These are phyloP conservation scores for Globisporangium takayamanum DNA, from an alignment of 352 stramenopile genomes.

Conservation along the genomic window DNA sequence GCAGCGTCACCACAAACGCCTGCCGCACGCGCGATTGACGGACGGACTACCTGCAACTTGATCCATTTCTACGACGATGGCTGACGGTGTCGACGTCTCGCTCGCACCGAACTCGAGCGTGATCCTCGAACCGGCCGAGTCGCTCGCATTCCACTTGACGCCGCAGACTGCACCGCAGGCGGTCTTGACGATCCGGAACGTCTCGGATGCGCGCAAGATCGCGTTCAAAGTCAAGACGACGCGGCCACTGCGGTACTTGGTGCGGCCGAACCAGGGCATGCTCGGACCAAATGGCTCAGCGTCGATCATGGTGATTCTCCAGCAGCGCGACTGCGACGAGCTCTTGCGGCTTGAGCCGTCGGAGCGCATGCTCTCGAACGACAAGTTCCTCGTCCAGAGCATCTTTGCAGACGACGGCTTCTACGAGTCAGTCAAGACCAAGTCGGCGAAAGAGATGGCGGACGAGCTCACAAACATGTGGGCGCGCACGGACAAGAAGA, in stretches of 20 bases:
- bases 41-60: neutral
- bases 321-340: constrained; percentile 88
- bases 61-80: constrained; percentile 20
- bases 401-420: constrained; percentile 82
- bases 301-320: constrained; percentile 83
- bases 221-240: constrained; percentile 89
- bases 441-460: constrained; percentile 82
- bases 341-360: constrained; percentile 66
- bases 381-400: constrained; percentile 88
- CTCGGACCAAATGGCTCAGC: constrained; percentile 66
- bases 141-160: constrained; percentile 66
- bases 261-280: constrained; percentile 84
- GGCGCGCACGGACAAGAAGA: constrained; percentile 71
- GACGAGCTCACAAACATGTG: constrained; percentile 87
- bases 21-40: too few species aligned
- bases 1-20: too few species aligned
- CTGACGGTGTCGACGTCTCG: constrained; percentile 46
- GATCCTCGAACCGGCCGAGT: constrained; percentile 76
- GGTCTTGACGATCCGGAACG: constrained; percentile 80
- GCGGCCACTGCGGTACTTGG: constrained; percentile 82
- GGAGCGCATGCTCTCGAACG: constrained; percentile 79
- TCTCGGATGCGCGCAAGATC: constrained; percentile 73
- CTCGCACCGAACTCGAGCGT: constrained; percentile 70
- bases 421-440: constrained; percentile 83
- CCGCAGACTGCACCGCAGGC: constrained; percentile 62